A percentile compares a stretch with the other conserved stretches of the same genome.
Conservation (phyloP, 441 rosid species). For the Aquilaria agallochum region DNA sequence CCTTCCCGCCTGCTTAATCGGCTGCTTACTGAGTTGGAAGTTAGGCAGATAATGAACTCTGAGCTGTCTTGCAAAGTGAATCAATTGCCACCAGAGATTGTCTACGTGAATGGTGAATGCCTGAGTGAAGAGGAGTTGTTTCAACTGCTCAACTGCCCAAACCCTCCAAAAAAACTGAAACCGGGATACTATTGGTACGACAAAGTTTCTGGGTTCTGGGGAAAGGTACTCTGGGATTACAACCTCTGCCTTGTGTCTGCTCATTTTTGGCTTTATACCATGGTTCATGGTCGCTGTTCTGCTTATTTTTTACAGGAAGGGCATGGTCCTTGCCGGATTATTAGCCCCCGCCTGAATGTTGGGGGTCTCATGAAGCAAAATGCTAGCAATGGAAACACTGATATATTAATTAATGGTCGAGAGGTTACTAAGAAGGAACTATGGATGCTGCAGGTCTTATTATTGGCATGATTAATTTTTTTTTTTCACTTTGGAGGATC, state of each 20-base stretch:
- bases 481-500: constrained; percentile 4
- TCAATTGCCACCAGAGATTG: constrained; percentile 46
- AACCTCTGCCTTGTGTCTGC: background rate
- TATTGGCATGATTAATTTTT: constrained; percentile 4
- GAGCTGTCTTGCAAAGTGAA: constrained; percentile 46
- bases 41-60: constrained; percentile 37
- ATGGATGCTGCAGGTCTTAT: constrained; percentile 48
- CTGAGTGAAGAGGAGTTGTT: constrained; percentile 37
- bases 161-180: constrained; percentile 53
- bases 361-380: constrained; percentile 28
- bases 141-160: constrained; percentile 40
- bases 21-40: constrained; percentile 31
- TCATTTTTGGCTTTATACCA: constrained; percentile 6
- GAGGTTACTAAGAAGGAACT: constrained; percentile 50
- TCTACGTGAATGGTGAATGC: constrained; percentile 37
- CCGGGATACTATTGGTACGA: constrained; percentile 71
- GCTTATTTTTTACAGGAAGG: constrained; percentile 38
- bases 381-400: constrained; percentile 63
- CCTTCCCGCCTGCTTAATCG: constrained; percentile 43
- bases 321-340: constrained; percentile 52
- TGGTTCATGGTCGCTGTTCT: constrained; percentile 15
- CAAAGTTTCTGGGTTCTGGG: constrained; percentile 58
- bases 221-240: constrained; percentile 39
- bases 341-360: constrained; percentile 33
- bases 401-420: constrained; percentile 36